phyloP scores from a whole-genome alignment of 2,329 filamentous ascomycete species.

The Penicillium sp. region DNA sequence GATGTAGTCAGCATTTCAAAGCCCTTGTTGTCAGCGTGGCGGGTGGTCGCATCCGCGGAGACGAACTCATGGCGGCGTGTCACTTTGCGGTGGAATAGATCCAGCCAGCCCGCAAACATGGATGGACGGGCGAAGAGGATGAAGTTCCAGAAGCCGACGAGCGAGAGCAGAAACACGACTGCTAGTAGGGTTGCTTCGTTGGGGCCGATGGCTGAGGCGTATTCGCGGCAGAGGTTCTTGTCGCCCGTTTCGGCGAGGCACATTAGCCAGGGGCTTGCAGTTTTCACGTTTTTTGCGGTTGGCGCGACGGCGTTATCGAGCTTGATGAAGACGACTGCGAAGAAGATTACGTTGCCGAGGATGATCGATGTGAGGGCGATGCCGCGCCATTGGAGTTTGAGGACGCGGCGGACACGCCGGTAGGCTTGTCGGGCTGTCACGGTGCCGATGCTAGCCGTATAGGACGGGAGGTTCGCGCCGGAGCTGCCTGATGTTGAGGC shows the following conservation, averaged over 20 bases:
- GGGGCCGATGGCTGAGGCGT: slow-evolving; percentile 63
- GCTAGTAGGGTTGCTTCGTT: slow-evolving; percentile 74
- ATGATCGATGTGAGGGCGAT: slow-evolving; percentile 89
- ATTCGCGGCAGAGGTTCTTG: slow-evolving; percentile 63
- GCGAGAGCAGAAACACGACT: slow-evolving; percentile 75
- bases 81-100: slow-evolving; percentile 54
- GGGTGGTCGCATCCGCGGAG: slow-evolving; percentile 72
- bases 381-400: slow-evolving; percentile 91
- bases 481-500: slow-evolving; percentile 60
- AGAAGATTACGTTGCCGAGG: slow-evolving; percentile 87
- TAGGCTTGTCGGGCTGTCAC: slow-evolving; percentile 85
- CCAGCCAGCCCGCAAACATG: slow-evolving; percentile 82
- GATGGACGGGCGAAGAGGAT: slow-evolving; percentile 76
- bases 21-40: slow-evolving; percentile 63
- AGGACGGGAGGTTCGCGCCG: slow-evolving; percentile 61
- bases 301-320: slow-evolving; percentile 69
- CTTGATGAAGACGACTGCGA: slow-evolving; percentile 85
- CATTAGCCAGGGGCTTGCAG: slow-evolving; percentile 63
- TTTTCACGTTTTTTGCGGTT: slow-evolving; percentile 54
- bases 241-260: slow-evolving; percentile 66
- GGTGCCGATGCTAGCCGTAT: slow-evolving; percentile 71
- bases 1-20: slow-evolving; percentile 70
- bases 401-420: slow-evolving; percentile 76
- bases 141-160: slow-evolving; percentile 83
- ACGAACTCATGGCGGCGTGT: slow-evolving; percentile 71